Evolutionary conservation across 1,284 basidiomycete species (phyloP), one percentile per base, ranked within the genome.

Genomic region (Microstroma glucosiphilum): DNA sequence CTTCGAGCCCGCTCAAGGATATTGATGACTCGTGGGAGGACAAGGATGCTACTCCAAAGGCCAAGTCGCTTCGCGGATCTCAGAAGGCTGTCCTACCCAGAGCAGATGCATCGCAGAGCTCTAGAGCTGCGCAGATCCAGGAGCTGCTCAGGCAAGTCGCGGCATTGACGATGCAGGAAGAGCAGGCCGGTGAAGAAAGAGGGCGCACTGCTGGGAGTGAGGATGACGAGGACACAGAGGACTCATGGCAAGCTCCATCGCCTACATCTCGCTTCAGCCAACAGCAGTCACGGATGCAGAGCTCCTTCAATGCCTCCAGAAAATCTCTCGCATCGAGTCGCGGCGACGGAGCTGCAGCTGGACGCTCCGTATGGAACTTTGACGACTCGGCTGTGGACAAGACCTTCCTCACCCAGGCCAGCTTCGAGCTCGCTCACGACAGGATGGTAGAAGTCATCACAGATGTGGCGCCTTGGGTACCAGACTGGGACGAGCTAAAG

Each of bases 391-490:
- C 67, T 1, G 82, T 80, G 46, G 87, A 89, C 71, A 87, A 85
- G 46, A 96, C 92, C 0, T 93, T 94, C 82, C 82, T 96, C 67
- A 85, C 83, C 40, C 92, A 96, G 74, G 96, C 92, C 75, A 96
- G 92, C 30, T 98, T 98, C 78, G 90, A 86, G 19, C 87, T 96
- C 37, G 86, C 92, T 9, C 90, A 91, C 75, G 93, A 96, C 79
- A 86, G 87, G 54, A 85, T 98, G 1, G 88, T 98, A 1, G 86
- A 91, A 79, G 86, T 91, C 66, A 91, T 98, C 75, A 97, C 93
- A 49, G 93, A 97, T 75, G 87, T 93, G 13, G 89, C 93, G 77
- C 92, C 93, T 0, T 96, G 92, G 81, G 90, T 93, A 77, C 91
- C 92, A 17, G 85, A 91, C 78, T 98, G 94, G 94, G 92, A 96